Evolutionary conservation across 345 rosid species (phyloP).

Genomic region (Citrus cavaleriei): DNA sequence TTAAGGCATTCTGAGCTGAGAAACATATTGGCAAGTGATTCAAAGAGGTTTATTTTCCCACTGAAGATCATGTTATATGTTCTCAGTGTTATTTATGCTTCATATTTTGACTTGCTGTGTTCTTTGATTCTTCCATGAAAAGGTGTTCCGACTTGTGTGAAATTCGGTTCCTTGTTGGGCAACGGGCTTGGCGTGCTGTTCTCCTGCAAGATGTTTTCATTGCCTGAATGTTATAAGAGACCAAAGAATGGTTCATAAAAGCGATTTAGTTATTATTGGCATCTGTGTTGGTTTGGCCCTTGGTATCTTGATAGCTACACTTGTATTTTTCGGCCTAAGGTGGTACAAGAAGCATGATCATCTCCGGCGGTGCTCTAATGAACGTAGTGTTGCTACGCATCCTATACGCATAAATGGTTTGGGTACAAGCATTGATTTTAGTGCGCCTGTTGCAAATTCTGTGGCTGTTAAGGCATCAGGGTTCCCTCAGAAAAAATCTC

Average conservation of each 20-base stretch:
- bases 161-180: conserved; percentile 4
- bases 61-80: too few species aligned
- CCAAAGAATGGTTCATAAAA: conserved; percentile 47
- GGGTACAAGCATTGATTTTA: conserved; percentile 65
- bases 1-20: background rate
- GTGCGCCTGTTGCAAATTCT: conserved; percentile 50
- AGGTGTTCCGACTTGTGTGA: background rate
- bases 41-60: background rate
- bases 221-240: conserved; percentile 27
- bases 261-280: conserved; percentile 59
- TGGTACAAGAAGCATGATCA: conserved; percentile 62
- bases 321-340: conserved; percentile 49
- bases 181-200: conserved; percentile 24
- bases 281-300: conserved; percentile 72
- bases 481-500: conserved; percentile 38
- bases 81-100: background rate
- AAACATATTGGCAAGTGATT: background rate
- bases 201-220: conserved; percentile 49
- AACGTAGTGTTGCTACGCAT: conserved; percentile 50
- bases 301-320: conserved; percentile 70
- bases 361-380: conserved; percentile 46
- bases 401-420: conserved; percentile 73
- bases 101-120: background rate
- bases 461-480: conserved; percentile 25
- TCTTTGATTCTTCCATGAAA: background rate